A percentile compares a stretch with the other conserved stretches of the same genome.
Conservation (phyloP, 768 basidiomycete genomes). For the Mycena amicta region DNA sequence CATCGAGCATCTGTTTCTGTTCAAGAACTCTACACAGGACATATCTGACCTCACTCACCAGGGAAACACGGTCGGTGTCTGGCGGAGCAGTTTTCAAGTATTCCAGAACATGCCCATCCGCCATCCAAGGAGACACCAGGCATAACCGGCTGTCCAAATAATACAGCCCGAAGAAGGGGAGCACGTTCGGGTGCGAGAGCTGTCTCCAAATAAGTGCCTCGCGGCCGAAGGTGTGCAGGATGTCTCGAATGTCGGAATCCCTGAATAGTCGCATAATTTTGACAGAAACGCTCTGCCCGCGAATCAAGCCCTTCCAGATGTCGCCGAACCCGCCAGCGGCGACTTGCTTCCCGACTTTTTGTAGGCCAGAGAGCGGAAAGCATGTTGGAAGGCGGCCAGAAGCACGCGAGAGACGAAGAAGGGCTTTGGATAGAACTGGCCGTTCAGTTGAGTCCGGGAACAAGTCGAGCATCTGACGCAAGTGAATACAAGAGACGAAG, state of each 20-base stretch:
- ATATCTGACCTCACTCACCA: no score
- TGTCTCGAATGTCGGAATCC: constrained; percentile 1
- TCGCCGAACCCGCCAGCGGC: constrained; percentile 21
- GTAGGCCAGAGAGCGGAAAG: constrained; percentile 13
- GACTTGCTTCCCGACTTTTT: constrained; percentile 14
- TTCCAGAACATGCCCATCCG: neutral
- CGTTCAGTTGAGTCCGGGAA: constrained; percentile 6
- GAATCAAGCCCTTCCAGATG: constrained; percentile 14
- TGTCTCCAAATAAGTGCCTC: constrained; percentile 25
- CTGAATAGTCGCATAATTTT: constrained; percentile 16
- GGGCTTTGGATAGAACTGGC: constrained; percentile 11
- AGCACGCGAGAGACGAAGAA: constrained; percentile 11
- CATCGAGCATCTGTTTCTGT: constrained; percentile 5
- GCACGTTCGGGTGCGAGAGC: constrained; percentile 23
- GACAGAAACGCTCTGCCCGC: constrained; percentile 21
- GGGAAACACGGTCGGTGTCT: neutral
- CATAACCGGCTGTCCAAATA: constrained; percentile 16
- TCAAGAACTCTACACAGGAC: no score
- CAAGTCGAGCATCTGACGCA: constrained; percentile 10
- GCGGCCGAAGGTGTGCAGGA: constrained; percentile 13
- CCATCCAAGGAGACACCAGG: constrained; percentile 14
- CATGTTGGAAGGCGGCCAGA: constrained; percentile 19
- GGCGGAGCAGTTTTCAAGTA: constrained; percentile 3
- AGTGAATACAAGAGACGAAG: neutral
- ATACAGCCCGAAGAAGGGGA: constrained; percentile 23